phyloP scores from a whole-genome alignment of 495 filamentous ascomycete species.

The Cercophora samala region DNA sequence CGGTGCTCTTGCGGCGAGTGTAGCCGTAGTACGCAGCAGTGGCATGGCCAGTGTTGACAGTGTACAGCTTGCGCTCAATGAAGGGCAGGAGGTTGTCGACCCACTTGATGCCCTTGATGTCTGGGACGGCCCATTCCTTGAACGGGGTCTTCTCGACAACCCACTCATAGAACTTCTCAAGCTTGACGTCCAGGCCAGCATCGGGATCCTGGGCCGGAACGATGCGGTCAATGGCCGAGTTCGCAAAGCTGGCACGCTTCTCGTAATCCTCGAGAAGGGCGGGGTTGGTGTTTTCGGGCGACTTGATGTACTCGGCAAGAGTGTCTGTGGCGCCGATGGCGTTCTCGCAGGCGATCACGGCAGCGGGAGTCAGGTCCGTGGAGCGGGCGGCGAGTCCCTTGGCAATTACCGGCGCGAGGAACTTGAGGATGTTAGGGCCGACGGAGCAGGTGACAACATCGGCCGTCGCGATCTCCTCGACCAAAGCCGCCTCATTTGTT shows the following conservation, averaged over 20 bases:
- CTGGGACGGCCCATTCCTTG: slow-evolving; percentile 48
- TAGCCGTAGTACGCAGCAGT: slow-evolving; percentile 96
- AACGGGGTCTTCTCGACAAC: slow-evolving; percentile 86
- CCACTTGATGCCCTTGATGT: slow-evolving; percentile 85
- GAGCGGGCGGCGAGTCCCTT: slow-evolving; percentile 77
- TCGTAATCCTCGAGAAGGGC: slow-evolving; percentile 58
- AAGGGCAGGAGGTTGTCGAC: slow-evolving; percentile 88
- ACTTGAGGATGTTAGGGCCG: slow-evolving; percentile 91
- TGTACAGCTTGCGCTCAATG: slow-evolving; percentile 99
- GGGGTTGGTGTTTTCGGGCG: slow-evolving; percentile 58
- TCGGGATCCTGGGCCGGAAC: slow-evolving; percentile 81
- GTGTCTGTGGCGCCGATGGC: slow-evolving; percentile 88
- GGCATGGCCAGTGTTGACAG: slow-evolving; percentile 96
- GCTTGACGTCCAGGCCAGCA: slow-evolving; percentile 81
- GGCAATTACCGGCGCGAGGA: slow-evolving; percentile 89
- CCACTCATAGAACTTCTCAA: slow-evolving; percentile 99
- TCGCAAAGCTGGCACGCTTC: slow-evolving; percentile 77
- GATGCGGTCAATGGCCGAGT: slow-evolving; percentile 97
- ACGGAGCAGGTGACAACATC: slow-evolving; percentile 94
- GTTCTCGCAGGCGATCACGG: slow-evolving; percentile 97
- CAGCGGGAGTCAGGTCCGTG: slow-evolving; percentile 65
- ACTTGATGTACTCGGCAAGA: slow-evolving; percentile 75
- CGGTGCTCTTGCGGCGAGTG: slow-evolving; percentile 72
- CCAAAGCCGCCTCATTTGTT: slow-evolving; percentile 70
- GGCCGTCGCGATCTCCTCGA: slow-evolving; percentile 80